Evolutionary conservation across 2,329 filamentous ascomycete genomes (phyloP).

Genomic region (Amylocarpus encephaloides): DNA sequence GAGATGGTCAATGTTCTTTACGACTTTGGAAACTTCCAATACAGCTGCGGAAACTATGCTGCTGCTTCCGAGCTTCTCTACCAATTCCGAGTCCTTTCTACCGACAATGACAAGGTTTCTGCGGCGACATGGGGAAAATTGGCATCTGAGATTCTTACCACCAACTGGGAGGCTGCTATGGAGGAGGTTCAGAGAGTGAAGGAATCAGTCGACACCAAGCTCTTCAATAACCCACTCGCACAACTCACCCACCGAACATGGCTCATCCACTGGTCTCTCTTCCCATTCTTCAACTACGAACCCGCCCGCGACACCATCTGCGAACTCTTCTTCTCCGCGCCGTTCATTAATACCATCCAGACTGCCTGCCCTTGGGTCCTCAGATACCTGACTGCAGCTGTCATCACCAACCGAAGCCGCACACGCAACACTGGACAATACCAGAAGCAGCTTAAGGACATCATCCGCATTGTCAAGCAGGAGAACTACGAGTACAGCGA

Average conservation of each 20-base stretch:
- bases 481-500: constrained; percentile 97
- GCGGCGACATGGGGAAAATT: constrained; percentile 97
- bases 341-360: constrained; percentile 99
- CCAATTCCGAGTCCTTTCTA: constrained; percentile 95
- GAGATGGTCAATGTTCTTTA: constrained; percentile 96
- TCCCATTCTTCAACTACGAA: constrained; percentile 98
- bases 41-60: constrained; percentile 91
- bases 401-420: constrained; percentile 86
- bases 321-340: constrained; percentile 93
- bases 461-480: constrained; percentile 91
- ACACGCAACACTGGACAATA: constrained; percentile 76
- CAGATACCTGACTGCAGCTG: constrained; percentile 85
- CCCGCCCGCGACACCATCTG: constrained; percentile 82
- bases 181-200: constrained; percentile 87
- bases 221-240: constrained; percentile 92
- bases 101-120: constrained; percentile 95
- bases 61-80: constrained; percentile 90
- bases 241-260: constrained; percentile 96
- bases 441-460: constrained; percentile 98
- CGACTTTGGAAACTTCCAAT: constrained; percentile 95
- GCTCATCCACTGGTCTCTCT: constrained; percentile 97
- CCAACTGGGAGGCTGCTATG: constrained; percentile 90
- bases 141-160: constrained; percentile 88
- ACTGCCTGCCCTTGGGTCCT: constrained; percentile 95
- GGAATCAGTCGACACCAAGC: constrained; percentile 85